phyloP scores from a whole-genome alignment of 2,329 filamentous ascomycete genomes.

The Fusarium graminum region DNA sequence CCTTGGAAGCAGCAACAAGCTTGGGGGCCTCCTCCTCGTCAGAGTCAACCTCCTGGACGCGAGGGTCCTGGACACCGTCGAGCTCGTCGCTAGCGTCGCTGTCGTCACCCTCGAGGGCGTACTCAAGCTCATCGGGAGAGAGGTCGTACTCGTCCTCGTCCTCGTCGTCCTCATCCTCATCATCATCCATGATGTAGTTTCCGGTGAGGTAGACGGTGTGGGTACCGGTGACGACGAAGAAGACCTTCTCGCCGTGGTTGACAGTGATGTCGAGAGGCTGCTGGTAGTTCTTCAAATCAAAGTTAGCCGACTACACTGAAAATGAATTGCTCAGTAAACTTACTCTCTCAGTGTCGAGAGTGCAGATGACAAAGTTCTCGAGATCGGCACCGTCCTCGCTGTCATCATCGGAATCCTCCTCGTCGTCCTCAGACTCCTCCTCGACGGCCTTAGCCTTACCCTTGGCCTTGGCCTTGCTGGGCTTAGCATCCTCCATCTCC shows the following conservation, averaged over 20 bases:
- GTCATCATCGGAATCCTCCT: slow-evolving; percentile 74
- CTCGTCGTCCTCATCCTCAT: slow-evolving; percentile 73
- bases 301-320: slow-evolving; percentile 46
- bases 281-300: slow-evolving; percentile 80
- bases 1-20: slow-evolving; percentile 71
- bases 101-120: slow-evolving; percentile 77
- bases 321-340: slow-evolving; percentile 46
- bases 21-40: slow-evolving; percentile 80
- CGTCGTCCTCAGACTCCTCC: slow-evolving; percentile 69
- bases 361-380: slow-evolving; percentile 95
- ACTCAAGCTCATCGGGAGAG: slow-evolving; percentile 82
- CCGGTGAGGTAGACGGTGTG: slow-evolving; percentile 94
- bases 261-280: slow-evolving; percentile 95
- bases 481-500: slow-evolving; percentile 78
- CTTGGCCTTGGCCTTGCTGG: slow-evolving; percentile 74
- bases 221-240: slow-evolving; percentile 91
- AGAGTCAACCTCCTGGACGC: slow-evolving; percentile 82
- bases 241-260: slow-evolving; percentile 87
- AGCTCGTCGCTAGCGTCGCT: slow-evolving; percentile 82
- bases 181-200: slow-evolving; percentile 88
- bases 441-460: slow-evolving; percentile 76
- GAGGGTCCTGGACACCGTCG: slow-evolving; percentile 81
- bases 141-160: slow-evolving; percentile 84
- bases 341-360: slow-evolving; percentile 92
- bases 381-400: slow-evolving; percentile 74